phyloP scores from a whole-genome alignment of 2,329 filamentous ascomycete genomes.

The Arthrobotrys pseudoclavata region DNA sequence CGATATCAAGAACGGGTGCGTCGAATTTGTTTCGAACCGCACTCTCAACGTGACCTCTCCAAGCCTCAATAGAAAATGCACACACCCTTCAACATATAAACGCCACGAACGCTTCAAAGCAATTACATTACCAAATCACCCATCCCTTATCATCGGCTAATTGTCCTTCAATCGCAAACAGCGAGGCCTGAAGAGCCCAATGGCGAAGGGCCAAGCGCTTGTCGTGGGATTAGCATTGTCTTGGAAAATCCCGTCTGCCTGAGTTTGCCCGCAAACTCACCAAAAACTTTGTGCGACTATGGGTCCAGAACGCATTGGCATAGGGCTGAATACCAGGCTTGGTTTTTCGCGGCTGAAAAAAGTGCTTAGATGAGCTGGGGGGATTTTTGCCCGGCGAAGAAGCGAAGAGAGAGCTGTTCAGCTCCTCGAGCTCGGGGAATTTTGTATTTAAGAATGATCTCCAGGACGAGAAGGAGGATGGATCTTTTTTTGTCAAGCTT shows the following conservation, averaged over 20 bases:
- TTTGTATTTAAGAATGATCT: background rate
- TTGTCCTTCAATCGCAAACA: background rate
- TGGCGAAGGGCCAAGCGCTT: slow-evolving; percentile 1
- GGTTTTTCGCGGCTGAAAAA: background rate
- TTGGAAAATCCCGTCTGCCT: slow-evolving; percentile 7
- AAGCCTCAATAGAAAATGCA: no score
- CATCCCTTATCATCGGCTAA: background rate
- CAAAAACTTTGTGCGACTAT: no score
- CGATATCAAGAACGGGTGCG: no score
- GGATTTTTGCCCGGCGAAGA: background rate
- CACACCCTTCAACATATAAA: no score
- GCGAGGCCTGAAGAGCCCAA: no score
- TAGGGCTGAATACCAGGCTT: slow-evolving; percentile 3
- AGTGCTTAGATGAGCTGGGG: slow-evolving; percentile 14
- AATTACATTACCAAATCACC: background rate
- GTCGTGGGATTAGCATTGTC: slow-evolving; percentile 12
- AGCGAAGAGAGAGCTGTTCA: no score
- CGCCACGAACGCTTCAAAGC: no score
- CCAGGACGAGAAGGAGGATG: background rate
- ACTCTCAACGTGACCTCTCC: no score
- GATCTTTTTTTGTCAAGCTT: background rate
- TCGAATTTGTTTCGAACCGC: no score
- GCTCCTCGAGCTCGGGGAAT: background rate
- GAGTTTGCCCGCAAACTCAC: slow-evolving; percentile 1
- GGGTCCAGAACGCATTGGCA: background rate